Conservation (phyloP, 2,329 filamentous ascomycete species). For the Talaromyces sp. region DNA sequence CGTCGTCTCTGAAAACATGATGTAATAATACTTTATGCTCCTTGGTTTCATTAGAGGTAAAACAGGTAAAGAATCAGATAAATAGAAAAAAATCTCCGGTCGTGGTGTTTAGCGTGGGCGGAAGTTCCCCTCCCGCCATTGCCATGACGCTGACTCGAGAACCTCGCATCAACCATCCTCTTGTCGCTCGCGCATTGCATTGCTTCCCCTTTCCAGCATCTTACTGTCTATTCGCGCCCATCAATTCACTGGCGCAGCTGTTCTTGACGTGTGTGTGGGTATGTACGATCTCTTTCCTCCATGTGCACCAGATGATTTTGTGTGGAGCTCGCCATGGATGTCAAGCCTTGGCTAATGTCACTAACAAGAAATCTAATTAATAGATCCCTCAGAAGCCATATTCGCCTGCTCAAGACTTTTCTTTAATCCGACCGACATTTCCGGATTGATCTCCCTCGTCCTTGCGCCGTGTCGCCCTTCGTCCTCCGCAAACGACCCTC, state of each 20-base stretch:
- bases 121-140: neutral
- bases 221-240: neutral
- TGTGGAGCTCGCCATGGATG: neutral
- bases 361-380: neutral
- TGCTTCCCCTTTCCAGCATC: neutral
- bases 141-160: neutral
- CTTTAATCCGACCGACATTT: neutral
- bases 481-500: neutral
- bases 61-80: neutral
- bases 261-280: neutral
- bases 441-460: neutral
- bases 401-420: neutral
- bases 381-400: neutral
- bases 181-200: neutral
- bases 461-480: neutral
- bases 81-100: neutral
- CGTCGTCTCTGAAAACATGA: neutral
- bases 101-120: neutral
- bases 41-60: neutral
- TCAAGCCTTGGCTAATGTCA: neutral
- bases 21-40: neutral
- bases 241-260: neutral
- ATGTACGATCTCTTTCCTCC: neutral
- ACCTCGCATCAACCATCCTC: neutral
- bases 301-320: neutral